phyloP scores from a whole-genome alignment of 768 basidiomycete genomes.

The Russula earlei region DNA sequence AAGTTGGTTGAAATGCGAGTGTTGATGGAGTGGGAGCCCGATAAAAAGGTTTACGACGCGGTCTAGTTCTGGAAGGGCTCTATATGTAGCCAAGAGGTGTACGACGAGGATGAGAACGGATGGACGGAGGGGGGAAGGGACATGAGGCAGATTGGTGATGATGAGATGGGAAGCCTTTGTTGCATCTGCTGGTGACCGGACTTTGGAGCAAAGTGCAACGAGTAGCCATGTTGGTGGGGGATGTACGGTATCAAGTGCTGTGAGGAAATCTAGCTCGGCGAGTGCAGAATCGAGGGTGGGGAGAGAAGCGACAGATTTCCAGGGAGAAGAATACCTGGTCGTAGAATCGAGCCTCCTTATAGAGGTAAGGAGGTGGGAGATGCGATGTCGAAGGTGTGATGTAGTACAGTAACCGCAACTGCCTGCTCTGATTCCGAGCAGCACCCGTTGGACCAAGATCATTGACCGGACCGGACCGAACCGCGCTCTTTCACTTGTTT shows the following conservation, averaged over 20 bases:
- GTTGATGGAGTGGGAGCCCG: constrained; percentile 19
- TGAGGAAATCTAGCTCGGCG: not conserved
- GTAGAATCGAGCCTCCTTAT: not conserved
- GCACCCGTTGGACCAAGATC: not conserved
- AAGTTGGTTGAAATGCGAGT: constrained; percentile 20
- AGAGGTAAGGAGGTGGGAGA: not conserved
- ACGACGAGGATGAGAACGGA: constrained; percentile 39
- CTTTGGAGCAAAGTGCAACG: constrained; percentile 40
- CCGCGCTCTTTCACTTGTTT: not conserved
- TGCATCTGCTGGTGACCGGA: constrained; percentile 39
- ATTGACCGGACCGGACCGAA: not conserved
- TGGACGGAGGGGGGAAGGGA: constrained; percentile 30
- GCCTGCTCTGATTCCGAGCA: not conserved
- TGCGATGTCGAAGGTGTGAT: not conserved
- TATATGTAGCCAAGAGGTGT: constrained; percentile 41
- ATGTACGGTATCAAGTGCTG: not conserved
- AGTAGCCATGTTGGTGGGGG: constrained; percentile 44
- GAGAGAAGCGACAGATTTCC: not conserved
- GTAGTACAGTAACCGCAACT: not conserved
- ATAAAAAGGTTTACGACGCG: constrained; percentile 30
- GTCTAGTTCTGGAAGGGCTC: constrained; percentile 38
- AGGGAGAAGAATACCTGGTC: not conserved
- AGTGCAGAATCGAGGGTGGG: constrained; percentile 2
- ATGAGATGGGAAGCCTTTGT: constrained; percentile 35
- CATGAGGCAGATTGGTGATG: constrained; percentile 29